Percentiles rank a stretch among this genome's conserved stretches.
phyloP scores from a whole-genome alignment of 75 land plant genomes.

The Pinus taeda region DNA sequence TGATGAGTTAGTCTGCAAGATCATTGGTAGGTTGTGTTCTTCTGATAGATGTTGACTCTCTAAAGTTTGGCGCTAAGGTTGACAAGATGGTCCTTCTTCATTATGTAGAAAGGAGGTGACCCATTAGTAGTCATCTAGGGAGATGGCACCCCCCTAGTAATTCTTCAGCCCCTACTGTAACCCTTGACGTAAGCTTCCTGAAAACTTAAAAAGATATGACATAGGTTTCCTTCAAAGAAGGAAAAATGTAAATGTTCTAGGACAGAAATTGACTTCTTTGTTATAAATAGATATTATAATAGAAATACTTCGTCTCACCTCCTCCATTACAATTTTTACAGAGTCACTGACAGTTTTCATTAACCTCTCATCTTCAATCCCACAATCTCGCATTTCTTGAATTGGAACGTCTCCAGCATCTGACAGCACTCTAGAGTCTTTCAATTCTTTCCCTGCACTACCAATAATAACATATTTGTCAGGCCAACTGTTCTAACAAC shows the following conservation, averaged over 20 bases:
- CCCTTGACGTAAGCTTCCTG: no score
- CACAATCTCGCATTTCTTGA: conserved; percentile 96
- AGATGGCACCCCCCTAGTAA: no score
- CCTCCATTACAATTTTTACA: conserved; percentile 93
- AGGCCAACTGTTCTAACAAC: conserved; percentile 1
- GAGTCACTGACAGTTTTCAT: conserved; percentile 85
- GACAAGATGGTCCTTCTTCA: no score
- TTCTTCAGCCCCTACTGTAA: no score
- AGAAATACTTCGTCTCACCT: conserved; percentile 40
- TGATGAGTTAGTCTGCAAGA: no score
- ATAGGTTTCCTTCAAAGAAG: no score
- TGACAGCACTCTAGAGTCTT: conserved; percentile 78
- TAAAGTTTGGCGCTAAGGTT: no score
- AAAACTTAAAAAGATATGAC: no score
- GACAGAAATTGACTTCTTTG: background rate
- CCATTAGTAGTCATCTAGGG: no score
- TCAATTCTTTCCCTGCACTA: conserved; percentile 79
- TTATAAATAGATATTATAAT: background rate
- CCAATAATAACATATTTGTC: background rate
- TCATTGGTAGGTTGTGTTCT: no score
- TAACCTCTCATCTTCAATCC: conserved; percentile 81
- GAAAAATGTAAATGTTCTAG: background rate
- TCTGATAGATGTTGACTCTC: no score
- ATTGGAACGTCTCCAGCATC: conserved; percentile 99
- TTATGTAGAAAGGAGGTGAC: no score